Conservation (phyloP, 371 early-diverging fungal species). For the Mortierella sp. region DNA sequence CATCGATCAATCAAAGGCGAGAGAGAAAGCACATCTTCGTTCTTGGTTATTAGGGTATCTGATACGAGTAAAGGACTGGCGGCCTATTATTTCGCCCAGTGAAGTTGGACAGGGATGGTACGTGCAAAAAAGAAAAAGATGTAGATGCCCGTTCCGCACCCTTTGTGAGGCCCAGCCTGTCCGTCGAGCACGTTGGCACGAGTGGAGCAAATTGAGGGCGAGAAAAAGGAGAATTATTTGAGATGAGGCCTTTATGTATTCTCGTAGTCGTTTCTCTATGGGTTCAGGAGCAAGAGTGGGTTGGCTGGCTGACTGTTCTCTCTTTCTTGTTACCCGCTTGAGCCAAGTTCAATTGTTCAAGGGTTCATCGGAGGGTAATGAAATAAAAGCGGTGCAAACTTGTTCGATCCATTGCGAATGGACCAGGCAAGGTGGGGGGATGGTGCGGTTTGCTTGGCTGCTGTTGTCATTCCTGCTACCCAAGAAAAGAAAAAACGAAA, state of each 20-base stretch:
- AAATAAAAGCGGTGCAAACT: neutral
- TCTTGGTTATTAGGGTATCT: neutral
- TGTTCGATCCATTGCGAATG: conserved; percentile 27
- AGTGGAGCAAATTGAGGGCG: conserved; percentile 4
- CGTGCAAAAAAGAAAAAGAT: neutral
- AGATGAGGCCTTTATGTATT: neutral
- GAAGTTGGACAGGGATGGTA: conserved; percentile 1
- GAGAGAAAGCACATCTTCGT: neutral
- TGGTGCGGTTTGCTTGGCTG: conserved; percentile 40
- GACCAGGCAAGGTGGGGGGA: conserved; percentile 45
- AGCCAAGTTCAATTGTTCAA: neutral
- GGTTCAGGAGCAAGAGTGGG: neutral
- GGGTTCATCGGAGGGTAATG: neutral
- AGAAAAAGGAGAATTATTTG: conserved; percentile 1
- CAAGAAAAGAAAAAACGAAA: neutral
- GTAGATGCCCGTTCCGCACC: neutral
- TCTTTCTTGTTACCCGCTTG: neutral
- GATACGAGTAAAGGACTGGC: neutral
- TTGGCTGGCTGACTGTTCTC: neutral
- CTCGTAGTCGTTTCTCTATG: too few relatives aligned
- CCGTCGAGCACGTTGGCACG: conserved; percentile 1
- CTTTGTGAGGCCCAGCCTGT: too few relatives aligned
- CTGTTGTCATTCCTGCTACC: conserved; percentile 18
- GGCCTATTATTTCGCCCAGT: neutral
- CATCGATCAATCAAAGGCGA: neutral